A percentile compares a stretch with the other conserved stretches of the same genome.
phyloP scores from a whole-genome alignment of 192 early-diverging fungal species.

The Backusella circina region DNA sequence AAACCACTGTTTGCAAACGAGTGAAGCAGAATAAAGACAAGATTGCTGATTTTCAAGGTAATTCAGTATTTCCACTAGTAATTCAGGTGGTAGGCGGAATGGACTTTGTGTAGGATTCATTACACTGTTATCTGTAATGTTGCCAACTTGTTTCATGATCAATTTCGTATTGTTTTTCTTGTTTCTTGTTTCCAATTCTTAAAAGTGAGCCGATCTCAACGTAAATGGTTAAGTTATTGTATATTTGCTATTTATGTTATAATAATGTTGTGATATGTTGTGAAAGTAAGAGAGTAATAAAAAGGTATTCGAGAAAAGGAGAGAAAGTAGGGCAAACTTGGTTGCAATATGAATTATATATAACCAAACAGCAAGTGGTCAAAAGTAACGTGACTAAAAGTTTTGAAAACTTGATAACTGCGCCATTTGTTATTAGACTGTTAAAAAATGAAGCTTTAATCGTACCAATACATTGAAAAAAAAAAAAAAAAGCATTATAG shows the following conservation, averaged over 20 bases:
- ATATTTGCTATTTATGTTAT: background rate
- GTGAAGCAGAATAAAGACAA: constrained; percentile 27
- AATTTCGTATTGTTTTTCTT: background rate
- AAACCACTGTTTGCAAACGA: constrained; percentile 41
- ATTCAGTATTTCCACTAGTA: constrained; percentile 39
- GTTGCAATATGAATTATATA: background rate
- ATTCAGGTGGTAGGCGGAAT: constrained; percentile 33
- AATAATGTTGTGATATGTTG: background rate
- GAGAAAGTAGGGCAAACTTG: background rate
- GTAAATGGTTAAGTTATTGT: background rate
- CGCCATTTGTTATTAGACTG: background rate
- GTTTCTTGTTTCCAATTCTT: background rate
- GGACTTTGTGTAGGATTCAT: background rate
- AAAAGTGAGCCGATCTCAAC: background rate
- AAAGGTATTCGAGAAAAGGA: background rate
- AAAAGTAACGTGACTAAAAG: background rate
- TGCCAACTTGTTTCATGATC: background rate
- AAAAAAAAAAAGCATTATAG: too few species aligned
- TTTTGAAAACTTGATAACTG: background rate
- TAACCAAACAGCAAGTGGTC: background rate
- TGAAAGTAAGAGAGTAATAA: background rate
- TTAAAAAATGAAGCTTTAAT: too few species aligned
- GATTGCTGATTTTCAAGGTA: constrained; percentile 25
- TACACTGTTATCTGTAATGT: background rate
- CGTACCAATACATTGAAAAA: too few species aligned